Evolutionary conservation across 169 alveolate genomes (phyloP), one percentile per base, ranked within the genome.

Genomic region (Plasmodium reichenowi): DNA sequence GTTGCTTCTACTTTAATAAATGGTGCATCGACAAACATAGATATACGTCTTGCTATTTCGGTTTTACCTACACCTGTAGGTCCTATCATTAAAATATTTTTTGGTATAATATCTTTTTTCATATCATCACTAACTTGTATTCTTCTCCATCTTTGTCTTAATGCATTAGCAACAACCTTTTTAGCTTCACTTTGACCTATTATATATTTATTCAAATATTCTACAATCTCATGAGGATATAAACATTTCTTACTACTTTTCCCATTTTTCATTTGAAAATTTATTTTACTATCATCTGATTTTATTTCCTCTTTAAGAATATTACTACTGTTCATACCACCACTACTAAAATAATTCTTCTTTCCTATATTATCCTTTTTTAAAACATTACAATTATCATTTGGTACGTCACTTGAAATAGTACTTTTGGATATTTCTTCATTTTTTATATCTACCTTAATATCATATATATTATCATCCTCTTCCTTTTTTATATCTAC

Each of bases 1-100:
- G 98, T 97, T 24, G 98, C 98, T 74, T 97, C 98, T 9, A 94
- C 98, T 88, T 96, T 94, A 22, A 95, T 75, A 90, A 97, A 97
- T 0, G 98, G 98, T 8, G 98, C 98, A 59, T 95, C 96, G 6
- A 94, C 92, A 24, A 94, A 92, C 90, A 92, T 89, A 1, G 98
- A 96, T 26, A 97, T 95, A 24, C 96, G 68, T 75, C 98, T 85
- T 2, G 97, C 97, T 22, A 97, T 95, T 74, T 97, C 98, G 3
- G 98, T 97, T 68, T 97, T 97, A 0, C 98, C 98, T 10, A 95
- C 96, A 0, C 98, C 98, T 15, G 98, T 94, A 15, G 96, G 96
- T 0, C 98, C 98, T 17, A 93, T 92, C 93, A 97, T 94, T 24
- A 97, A 88, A 50, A 97, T 97, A 72, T 97, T 97, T 72, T 93